Evolutionary conservation across 2,329 filamentous ascomycete species (phyloP), one percentile per base, ranked within the genome.

Genomic region (Phialophora verrucosa): DNA sequence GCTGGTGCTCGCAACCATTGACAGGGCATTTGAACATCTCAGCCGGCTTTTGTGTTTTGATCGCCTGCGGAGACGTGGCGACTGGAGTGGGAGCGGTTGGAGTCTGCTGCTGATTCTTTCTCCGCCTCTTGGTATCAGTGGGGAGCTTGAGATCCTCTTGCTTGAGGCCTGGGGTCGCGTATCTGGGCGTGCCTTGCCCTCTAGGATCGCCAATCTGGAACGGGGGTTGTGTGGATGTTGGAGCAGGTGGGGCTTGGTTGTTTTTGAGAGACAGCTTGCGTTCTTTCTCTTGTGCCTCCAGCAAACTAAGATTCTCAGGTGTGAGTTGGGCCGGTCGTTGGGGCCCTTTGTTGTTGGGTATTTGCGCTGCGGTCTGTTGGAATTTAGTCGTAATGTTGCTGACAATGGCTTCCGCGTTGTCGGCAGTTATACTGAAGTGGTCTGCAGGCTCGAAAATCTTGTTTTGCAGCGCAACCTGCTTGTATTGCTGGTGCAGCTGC

Each of bases 111-210:
- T 72, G 71, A 60, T 82, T 83, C 68, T 84, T 80, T 78, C 85
- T 87, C 61, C 82, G 80, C 72, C 82, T 85, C 78, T 88, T 89
- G 63, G 80, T 79, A 27, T 71, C 66, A 2, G 83, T 80, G 20
- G 86, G 87, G 27, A 88, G 76, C 55, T 86, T 84, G 55, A 89
- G 79, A 69, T 87, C 84, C 59, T 85, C 83, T 11, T 82, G 81
- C 4, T 83, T 85, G 57, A 88, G 80, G 58, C 82, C 79, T 23
- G 81, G 82, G 23, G 80, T 79, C 8, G 80, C 80, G 63, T 86
- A 85, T 29, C 65, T 64, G 67, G 71, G 67, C 10, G 71, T 68
- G 31, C 70, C 71, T 47, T 83, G 82, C 14, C 70, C 71, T 55
- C 66, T 66, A 12, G 70, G 57, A 50, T 63, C 68, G 8, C 87